Percentiles rank a stretch among this genome's conserved stretches.
phyloP scores from a whole-genome alignment of 1,284 basidiomycete genomes.

The Tilletiaria anomala region DNA sequence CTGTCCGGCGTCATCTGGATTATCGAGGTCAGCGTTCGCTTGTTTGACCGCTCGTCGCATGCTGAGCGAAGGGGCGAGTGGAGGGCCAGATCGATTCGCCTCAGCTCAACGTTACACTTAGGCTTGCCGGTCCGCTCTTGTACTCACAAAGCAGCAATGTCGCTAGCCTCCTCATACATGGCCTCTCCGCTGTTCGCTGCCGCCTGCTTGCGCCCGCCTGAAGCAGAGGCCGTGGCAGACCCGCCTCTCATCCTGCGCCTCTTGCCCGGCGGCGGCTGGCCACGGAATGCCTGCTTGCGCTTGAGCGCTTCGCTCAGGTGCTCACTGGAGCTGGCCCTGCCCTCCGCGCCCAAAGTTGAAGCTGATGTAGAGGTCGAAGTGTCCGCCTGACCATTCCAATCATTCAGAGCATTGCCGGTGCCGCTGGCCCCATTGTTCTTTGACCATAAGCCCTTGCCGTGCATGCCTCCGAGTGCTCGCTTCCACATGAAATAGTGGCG shows the following conservation, averaged over 20 bases:
- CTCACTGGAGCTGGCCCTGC: not conserved
- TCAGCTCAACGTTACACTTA: too few species aligned
- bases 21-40: conserved; percentile 4
- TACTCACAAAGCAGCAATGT: too few species aligned
- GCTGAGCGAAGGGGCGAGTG: too few species aligned
- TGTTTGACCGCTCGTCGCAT: conserved; percentile 5
- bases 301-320: not conserved
- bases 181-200: too few species aligned
- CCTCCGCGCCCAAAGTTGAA: too few species aligned
- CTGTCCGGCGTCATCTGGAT: not conserved
- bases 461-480: conserved; percentile 46
- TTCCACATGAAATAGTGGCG: conserved; percentile 70
- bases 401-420: not conserved
- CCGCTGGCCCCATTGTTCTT: too few species aligned
- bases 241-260: not conserved
- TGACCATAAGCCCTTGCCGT: too few species aligned
- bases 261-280: not conserved
- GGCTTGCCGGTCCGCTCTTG: too few species aligned
- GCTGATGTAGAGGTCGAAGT: conserved; percentile 1
- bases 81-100: too few species aligned
- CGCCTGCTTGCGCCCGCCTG: too few species aligned
- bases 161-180: too few species aligned
- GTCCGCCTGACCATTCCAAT: not conserved
- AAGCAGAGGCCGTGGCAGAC: not conserved
- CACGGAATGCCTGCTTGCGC: not conserved